These are phyloP conservation scores for Erodium texanum DNA, from an alignment of 441 rosid genomes.

Conservation along the genomic window DNA sequence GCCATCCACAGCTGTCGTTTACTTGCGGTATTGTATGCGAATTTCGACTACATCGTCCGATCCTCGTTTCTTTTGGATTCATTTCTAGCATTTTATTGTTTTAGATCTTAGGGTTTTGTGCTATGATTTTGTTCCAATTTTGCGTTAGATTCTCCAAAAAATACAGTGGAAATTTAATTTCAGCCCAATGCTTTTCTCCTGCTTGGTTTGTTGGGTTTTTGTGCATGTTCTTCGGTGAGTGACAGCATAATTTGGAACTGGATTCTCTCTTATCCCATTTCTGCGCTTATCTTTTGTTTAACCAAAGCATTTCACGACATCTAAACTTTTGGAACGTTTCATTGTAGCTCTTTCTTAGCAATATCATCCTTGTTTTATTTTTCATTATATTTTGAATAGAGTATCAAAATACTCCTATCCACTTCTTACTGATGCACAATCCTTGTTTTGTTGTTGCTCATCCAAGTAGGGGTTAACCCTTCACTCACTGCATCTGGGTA, in stretches of 20 bases:
- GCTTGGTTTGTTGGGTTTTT: background rate
- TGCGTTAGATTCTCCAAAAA: too few species aligned
- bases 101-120: constrained; percentile 1
- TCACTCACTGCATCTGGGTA: too few species aligned
- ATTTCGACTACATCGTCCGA: too few species aligned
- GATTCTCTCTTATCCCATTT: background rate
- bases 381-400: background rate
- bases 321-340: background rate
- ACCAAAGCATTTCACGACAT: background rate
- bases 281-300: background rate
- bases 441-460: background rate
- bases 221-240: background rate
- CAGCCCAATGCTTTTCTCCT: background rate
- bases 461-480: background rate
- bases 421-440: background rate
- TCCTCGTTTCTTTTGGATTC: background rate
- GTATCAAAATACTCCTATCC: background rate
- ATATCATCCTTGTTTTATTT: background rate
- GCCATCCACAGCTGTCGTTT: too few species aligned
- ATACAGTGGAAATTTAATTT: too few species aligned
- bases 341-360: too few species aligned
- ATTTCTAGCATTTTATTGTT: background rate
- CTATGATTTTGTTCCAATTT: background rate
- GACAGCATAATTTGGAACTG: background rate
- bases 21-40: too few species aligned